A percentile compares a stretch with the other conserved stretches of the same genome.
Evolutionary conservation across 495 filamentous ascomycete genomes (phyloP).

Genomic region (Aspergillus diversus): DNA sequence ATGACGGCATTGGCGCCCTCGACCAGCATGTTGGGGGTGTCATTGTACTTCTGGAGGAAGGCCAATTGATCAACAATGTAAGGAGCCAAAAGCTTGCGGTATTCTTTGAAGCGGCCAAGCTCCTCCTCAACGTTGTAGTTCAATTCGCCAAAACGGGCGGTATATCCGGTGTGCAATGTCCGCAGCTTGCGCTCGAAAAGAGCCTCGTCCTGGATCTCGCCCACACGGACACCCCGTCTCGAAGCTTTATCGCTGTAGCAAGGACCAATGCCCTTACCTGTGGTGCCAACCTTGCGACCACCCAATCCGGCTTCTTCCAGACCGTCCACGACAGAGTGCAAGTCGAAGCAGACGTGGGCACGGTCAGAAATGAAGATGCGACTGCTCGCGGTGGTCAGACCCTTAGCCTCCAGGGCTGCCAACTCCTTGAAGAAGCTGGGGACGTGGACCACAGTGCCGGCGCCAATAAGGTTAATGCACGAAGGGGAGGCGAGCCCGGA

Average conservation of each 20-base stretch:
- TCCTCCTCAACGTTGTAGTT: constrained; percentile 82
- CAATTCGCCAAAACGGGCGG: constrained; percentile 74
- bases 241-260: constrained; percentile 82
- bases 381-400: constrained; percentile 62
- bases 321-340: constrained; percentile 81
- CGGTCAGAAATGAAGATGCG: constrained; percentile 82
- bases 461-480: constrained; percentile 83
- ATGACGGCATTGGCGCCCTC: constrained; percentile 91
- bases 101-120: constrained; percentile 69
- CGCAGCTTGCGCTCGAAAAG: constrained; percentile 76
- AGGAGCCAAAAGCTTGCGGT: constrained; percentile 66
- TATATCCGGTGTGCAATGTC: constrained; percentile 65
- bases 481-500: constrained; percentile 75
- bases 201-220: constrained; percentile 74
- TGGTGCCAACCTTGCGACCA: constrained; percentile 62
- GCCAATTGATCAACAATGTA: constrained; percentile 68
- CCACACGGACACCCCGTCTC: constrained; percentile 72
- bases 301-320: constrained; percentile 79
- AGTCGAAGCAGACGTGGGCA: constrained; percentile 80
- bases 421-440: constrained; percentile 89
- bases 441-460: constrained; percentile 83
- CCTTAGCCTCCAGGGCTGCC: constrained; percentile 68
- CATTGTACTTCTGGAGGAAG: constrained; percentile 52
- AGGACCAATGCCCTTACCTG: constrained; percentile 73
- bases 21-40: constrained; percentile 70